Evolutionary conservation across 1,284 basidiomycete species (phyloP).

Genomic region (Naganishia cerealis): DNA sequence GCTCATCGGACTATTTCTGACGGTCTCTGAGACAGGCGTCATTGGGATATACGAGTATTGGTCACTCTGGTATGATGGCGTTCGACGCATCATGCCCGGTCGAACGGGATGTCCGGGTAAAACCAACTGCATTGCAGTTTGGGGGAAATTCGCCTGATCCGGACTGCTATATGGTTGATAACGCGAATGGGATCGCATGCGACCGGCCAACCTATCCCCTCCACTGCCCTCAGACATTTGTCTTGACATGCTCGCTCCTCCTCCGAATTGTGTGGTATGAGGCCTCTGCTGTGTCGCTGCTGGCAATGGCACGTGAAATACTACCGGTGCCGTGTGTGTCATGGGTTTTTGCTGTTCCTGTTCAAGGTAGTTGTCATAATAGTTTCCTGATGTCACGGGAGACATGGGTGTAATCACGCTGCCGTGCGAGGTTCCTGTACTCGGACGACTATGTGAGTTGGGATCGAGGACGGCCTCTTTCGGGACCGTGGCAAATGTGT

Average conservation of each 20-base stretch:
- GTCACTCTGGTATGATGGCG: conserved; percentile 20
- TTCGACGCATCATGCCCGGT: conserved; percentile 7
- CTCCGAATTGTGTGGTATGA: conserved; percentile 16
- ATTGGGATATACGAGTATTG: conserved; percentile 15
- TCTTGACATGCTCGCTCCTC: conserved; percentile 4
- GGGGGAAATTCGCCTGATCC: conserved; percentile 5
- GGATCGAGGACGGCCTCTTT: conserved; percentile 20
- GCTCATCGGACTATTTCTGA: conserved; percentile 6
- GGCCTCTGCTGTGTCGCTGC: not conserved
- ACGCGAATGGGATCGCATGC: conserved; percentile 10
- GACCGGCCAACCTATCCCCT: conserved; percentile 8
- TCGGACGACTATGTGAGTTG: conserved; percentile 20
- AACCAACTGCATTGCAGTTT: conserved; percentile 10
- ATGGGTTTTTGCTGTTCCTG: conserved; percentile 23
- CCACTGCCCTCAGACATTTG: conserved; percentile 22
- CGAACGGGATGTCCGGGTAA: conserved; percentile 3
- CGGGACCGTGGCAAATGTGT: conserved; percentile 12
- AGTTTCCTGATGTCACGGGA: conserved; percentile 11
- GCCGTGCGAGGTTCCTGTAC: conserved; percentile 17
- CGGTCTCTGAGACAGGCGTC: conserved; percentile 16
- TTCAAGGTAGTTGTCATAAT: conserved; percentile 27
- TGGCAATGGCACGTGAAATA: conserved; percentile 17
- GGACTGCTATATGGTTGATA: conserved; percentile 25
- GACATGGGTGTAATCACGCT: conserved; percentile 26
- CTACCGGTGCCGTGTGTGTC: conserved; percentile 14